These are phyloP conservation scores for Pyricularia grisea DNA, from an alignment of 2,329 filamentous ascomycete species.

Conservation along the genomic window DNA sequence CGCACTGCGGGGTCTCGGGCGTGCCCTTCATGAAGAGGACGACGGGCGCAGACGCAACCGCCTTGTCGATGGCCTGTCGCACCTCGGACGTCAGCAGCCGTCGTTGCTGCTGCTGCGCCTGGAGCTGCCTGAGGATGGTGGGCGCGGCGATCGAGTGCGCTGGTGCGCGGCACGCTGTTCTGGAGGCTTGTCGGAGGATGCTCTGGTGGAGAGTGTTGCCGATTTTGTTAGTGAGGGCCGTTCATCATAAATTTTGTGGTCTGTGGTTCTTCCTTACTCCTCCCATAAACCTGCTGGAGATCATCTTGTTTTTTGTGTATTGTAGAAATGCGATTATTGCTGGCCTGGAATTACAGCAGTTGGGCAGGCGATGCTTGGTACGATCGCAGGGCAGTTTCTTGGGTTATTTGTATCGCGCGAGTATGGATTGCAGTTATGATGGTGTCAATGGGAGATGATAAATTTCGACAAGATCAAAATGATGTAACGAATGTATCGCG, in stretches of 20 bases:
- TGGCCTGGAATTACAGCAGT: neutral
- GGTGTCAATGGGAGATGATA: neutral
- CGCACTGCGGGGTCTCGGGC: constrained; percentile 69
- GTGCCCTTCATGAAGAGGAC: constrained; percentile 95
- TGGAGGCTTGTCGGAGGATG: constrained; percentile 2
- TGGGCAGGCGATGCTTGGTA: neutral
- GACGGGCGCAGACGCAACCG: constrained; percentile 77
- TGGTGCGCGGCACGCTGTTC: constrained; percentile 1
- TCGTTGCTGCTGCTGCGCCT: constrained; percentile 25
- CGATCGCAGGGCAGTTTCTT: neutral
- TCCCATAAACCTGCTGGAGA: neutral
- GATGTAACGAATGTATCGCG: neutral
- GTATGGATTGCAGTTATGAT: neutral
- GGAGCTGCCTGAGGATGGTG: neutral
- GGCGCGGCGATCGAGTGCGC: neutral
- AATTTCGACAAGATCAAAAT: neutral
- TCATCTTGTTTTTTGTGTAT: neutral
- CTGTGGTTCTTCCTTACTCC: neutral
- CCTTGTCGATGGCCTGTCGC: constrained; percentile 77
- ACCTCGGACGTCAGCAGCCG: constrained; percentile 76
- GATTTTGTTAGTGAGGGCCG: neutral
- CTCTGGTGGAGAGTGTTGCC: neutral
- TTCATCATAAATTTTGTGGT: neutral
- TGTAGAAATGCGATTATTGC: neutral
- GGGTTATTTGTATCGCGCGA: neutral